Evolutionary conservation across 2,329 filamentous ascomycete species (phyloP).

Genomic region (Trichoderma hamatum): DNA sequence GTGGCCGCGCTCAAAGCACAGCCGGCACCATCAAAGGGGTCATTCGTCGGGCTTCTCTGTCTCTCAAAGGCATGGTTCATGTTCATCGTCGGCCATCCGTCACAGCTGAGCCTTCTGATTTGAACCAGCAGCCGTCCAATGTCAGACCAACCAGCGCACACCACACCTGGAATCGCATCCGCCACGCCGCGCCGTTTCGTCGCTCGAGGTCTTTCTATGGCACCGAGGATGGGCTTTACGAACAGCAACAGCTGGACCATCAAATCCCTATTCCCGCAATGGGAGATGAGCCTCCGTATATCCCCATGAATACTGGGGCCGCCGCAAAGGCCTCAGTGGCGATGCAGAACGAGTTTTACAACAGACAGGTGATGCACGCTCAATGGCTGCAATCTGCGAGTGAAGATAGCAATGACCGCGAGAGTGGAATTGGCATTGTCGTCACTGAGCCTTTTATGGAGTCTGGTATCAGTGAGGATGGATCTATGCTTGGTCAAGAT

Average conservation of each 20-base stretch:
- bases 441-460: conserved; percentile 50
- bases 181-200: conserved; percentile 55
- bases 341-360: conserved; percentile 57
- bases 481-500: conserved; percentile 40
- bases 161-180: conserved; percentile 54
- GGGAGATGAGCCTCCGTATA: conserved; percentile 60
- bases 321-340: conserved; percentile 64
- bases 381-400: conserved; percentile 47
- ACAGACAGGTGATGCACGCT: conserved; percentile 43
- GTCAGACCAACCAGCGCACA: conserved; percentile 52
- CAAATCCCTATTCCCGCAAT: conserved; percentile 51
- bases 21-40: conserved; percentile 52
- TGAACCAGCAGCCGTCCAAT: conserved; percentile 37
- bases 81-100: conserved; percentile 53
- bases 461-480: conserved; percentile 42
- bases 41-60: conserved; percentile 59
- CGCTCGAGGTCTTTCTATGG: conserved; percentile 50
- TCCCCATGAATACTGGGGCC: conserved; percentile 62
- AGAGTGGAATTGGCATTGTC: conserved; percentile 67
- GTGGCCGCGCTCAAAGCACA: conserved; percentile 35
- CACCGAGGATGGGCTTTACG: conserved; percentile 36
- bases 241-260: conserved; percentile 38
- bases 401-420: conserved; percentile 59
- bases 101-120: conserved; percentile 38
- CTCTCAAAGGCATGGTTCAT: conserved; percentile 56